phyloP scores from a whole-genome alignment of 2,329 filamentous ascomycete genomes.

The Cadophora sp. region DNA sequence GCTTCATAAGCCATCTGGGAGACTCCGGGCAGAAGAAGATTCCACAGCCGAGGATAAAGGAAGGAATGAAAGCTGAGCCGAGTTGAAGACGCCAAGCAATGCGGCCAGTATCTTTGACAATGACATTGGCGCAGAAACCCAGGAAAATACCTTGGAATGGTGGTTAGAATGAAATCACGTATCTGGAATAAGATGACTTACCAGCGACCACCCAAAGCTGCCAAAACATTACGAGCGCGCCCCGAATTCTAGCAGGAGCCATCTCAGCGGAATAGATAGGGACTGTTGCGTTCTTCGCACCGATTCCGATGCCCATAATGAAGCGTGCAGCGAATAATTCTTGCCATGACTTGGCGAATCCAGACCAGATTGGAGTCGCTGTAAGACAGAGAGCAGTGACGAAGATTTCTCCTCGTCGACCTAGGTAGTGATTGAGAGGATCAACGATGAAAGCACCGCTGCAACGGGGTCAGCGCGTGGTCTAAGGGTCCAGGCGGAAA shows the following conservation, averaged over 20 bases:
- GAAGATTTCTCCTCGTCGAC: slow-evolving; percentile 75
- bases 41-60: slow-evolving; percentile 61
- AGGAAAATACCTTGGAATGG: slow-evolving; percentile 65
- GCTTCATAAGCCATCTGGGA: slow-evolving; percentile 66
- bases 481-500: slow-evolving; percentile 7
- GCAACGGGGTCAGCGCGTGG: neutral
- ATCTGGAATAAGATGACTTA: slow-evolving; percentile 66
- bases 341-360: slow-evolving; percentile 61
- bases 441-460: slow-evolving; percentile 71
- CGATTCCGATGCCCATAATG: slow-evolving; percentile 65
- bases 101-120: slow-evolving; percentile 57
- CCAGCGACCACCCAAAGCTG: slow-evolving; percentile 78
- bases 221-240: slow-evolving; percentile 83
- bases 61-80: slow-evolving; percentile 67
- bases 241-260: slow-evolving; percentile 57
- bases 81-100: slow-evolving; percentile 70
- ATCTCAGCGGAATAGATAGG: slow-evolving; percentile 61
- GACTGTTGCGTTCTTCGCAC: slow-evolving; percentile 56
- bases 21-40: slow-evolving; percentile 73
- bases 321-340: slow-evolving; percentile 59
- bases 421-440: slow-evolving; percentile 66
- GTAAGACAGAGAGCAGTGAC: slow-evolving; percentile 78
- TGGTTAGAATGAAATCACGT: slow-evolving; percentile 29
- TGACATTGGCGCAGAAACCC: slow-evolving; percentile 47
- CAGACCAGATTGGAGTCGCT: slow-evolving; percentile 73